These are phyloP conservation scores for Przewalskia tangutica DNA, from an alignment of 257 asterid species.

Conservation along the genomic window DNA sequence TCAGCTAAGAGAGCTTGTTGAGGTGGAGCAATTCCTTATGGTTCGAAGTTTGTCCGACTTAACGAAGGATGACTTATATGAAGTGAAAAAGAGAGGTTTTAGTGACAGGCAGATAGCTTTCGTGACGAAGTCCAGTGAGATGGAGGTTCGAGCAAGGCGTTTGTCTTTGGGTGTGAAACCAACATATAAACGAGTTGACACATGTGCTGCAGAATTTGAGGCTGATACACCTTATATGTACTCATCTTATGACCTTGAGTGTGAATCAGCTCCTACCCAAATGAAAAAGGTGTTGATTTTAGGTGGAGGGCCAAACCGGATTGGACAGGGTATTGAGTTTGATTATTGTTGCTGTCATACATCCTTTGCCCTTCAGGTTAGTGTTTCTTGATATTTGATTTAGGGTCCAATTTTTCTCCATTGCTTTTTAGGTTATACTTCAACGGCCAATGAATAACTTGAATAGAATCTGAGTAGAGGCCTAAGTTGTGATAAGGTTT, in stretches of 20 bases:
- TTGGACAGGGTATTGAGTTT: constrained; percentile 98
- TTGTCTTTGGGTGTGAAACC: constrained; percentile 81
- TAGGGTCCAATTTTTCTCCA: neutral
- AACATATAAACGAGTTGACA: constrained; percentile 83
- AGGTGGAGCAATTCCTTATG: constrained; percentile 71
- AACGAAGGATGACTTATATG: constrained; percentile 75
- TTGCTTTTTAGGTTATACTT: neutral
- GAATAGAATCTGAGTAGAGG: neutral
- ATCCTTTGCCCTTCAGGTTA: constrained; percentile 95
- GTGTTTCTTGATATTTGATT: constrained; percentile 10
- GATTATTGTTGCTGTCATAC: constrained; percentile 98
- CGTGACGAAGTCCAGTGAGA: constrained; percentile 67
- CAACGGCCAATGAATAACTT: neutral
- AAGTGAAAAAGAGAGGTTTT: constrained; percentile 93
- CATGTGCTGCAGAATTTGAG: constrained; percentile 98
- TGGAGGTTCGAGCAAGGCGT: constrained; percentile 68
- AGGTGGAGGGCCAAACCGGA: constrained; percentile 98
- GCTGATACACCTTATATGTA: constrained; percentile 98
- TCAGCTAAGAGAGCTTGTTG: constrained; percentile 81
- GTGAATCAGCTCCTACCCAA: constrained; percentile 77
- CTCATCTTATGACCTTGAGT: constrained; percentile 78
- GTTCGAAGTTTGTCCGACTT: constrained; percentile 45
- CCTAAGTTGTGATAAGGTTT: neutral
- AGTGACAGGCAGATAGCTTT: constrained; percentile 89
- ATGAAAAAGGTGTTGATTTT: constrained; percentile 79